Evolutionary conservation across 331 rosid genomes (phyloP).

Genomic region (Rosa hybrid): DNA sequence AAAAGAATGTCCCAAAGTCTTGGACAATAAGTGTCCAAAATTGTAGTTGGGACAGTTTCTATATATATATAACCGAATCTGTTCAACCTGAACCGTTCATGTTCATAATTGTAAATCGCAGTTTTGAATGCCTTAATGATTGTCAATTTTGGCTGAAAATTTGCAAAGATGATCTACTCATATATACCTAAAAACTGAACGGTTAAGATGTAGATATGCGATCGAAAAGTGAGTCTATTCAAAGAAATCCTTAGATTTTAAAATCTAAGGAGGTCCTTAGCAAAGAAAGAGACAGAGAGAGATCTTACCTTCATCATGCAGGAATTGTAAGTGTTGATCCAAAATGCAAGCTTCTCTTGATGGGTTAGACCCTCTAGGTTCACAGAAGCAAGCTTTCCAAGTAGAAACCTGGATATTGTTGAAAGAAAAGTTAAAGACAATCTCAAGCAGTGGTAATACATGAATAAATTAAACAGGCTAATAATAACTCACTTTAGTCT

Average conservation of each 20-base stretch:
- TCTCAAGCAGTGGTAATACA: slow-evolving; percentile 17
- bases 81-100: too few species aligned
- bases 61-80: too few species aligned
- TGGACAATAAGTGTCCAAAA: neutral
- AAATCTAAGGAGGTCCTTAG: too few species aligned
- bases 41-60: neutral
- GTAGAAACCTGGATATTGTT: slow-evolving; percentile 55
- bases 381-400: slow-evolving; percentile 70
- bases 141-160: too few species aligned
- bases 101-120: too few species aligned
- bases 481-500: slow-evolving; percentile 70
- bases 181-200: too few species aligned
- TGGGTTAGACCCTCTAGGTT: slow-evolving; percentile 82
- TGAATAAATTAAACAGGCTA: neutral
- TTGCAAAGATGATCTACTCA: too few species aligned
- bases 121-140: too few species aligned
- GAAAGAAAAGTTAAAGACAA: neutral
- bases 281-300: neutral
- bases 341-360: slow-evolving; percentile 95
- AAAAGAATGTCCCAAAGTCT: neutral
- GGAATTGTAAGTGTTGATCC: slow-evolving; percentile 91
- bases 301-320: slow-evolving; percentile 81
- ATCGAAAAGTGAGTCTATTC: too few species aligned
- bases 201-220: too few species aligned
- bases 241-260: too few species aligned